These are phyloP conservation scores for Fusarium duplospermum DNA, from an alignment of 2,329 filamentous ascomycete genomes.

Conservation along the genomic window DNA sequence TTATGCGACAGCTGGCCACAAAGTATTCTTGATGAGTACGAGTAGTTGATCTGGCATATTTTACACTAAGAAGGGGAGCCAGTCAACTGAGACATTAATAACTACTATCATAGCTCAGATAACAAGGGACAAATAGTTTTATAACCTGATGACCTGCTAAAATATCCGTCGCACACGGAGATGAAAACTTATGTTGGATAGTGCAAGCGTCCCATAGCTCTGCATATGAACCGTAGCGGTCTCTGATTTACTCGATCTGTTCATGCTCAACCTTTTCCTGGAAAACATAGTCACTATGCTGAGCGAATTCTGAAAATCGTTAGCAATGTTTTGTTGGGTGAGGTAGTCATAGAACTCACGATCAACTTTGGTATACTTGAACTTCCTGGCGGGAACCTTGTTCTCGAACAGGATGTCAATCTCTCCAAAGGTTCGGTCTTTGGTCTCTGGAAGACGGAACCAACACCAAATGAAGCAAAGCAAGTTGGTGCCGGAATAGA, in stretches of 20 bases:
- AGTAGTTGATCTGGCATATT: neutral
- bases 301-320: neutral
- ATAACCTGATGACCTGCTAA: neutral
- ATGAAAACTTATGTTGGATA: neutral
- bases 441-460: conserved; percentile 44
- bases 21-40: neutral
- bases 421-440: conserved; percentile 41
- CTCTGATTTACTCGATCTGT: neutral
- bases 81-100: neutral
- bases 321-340: no score
- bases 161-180: neutral
- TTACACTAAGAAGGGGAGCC: neutral
- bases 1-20: neutral
- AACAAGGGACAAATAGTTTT: neutral
- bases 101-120: neutral
- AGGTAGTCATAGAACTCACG: neutral
- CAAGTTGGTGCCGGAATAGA: conserved; percentile 35
- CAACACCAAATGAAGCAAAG: conserved; percentile 52
- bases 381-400: conserved; percentile 32
- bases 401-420: conserved; percentile 38
- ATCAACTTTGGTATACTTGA: conserved; percentile 40
- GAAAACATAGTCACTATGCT: neutral
- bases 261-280: neutral
- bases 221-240: neutral
- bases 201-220: neutral